Evolutionary conservation across 345 rosid species (phyloP).

Genomic region (Rubroshorea leprosula): DNA sequence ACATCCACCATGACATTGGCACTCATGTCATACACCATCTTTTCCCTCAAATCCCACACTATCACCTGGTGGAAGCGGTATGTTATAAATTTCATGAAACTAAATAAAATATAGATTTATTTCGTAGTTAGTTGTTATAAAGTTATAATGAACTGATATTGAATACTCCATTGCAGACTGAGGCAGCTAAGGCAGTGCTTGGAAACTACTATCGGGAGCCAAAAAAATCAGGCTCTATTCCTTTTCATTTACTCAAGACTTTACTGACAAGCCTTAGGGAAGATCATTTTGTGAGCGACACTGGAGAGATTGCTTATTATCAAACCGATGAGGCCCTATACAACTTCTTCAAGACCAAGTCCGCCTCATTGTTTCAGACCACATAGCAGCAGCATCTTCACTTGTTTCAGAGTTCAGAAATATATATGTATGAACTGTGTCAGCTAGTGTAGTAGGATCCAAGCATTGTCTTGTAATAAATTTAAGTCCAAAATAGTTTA

Average conservation of each 20-base stretch:
- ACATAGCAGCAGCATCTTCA: no score
- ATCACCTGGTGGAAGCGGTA: constrained; percentile 77
- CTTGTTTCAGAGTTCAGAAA: no score
- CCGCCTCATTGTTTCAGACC: background rate
- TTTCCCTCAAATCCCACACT: constrained; percentile 95
- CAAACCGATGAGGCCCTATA: constrained; percentile 46
- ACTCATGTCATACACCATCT: constrained; percentile 92
- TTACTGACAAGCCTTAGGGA: constrained; percentile 47
- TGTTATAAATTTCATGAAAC: no score
- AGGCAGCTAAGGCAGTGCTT: constrained; percentile 64
- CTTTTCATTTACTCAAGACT: constrained; percentile 52
- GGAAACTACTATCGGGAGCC: constrained; percentile 87
- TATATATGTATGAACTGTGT: no score
- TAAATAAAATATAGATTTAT: no score
- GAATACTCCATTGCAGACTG: constrained; percentile 50
- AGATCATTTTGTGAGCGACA: constrained; percentile 75
- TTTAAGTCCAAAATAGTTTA: no score
- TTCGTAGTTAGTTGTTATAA: no score
- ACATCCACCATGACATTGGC: constrained; percentile 85
- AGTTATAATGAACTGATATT: no score
- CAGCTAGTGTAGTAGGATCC: no score
- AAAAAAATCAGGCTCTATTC: constrained; percentile 57
- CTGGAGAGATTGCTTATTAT: constrained; percentile 67
- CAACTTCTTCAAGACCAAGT: constrained; percentile 16
- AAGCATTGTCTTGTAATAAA: no score